Percentiles rank a stretch among this genome's conserved stretches.
Conservation (phyloP, 345 rosid species). For the Litchi chinensis region DNA sequence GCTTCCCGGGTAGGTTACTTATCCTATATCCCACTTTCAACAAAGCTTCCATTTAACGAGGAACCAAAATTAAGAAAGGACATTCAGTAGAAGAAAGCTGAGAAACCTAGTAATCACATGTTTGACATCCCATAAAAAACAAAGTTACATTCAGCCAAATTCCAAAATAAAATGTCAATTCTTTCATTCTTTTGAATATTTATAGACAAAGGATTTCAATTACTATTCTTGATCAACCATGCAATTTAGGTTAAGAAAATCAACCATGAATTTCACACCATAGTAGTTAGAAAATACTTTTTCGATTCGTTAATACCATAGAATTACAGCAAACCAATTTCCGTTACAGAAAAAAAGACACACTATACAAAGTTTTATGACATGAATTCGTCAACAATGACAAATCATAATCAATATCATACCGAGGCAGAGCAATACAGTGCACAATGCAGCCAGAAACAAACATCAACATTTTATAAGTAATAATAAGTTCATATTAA, state of each 20-base stretch:
- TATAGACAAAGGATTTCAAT: not conserved
- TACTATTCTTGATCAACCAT: not conserved
- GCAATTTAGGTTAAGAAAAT: not conserved
- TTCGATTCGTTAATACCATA: not conserved
- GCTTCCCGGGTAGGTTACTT: not conserved
- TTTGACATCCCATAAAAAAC: not conserved
- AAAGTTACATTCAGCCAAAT: not conserved
- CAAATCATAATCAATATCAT: not conserved
- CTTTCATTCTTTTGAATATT: not conserved
- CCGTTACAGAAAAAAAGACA: not conserved
- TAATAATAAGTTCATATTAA: not conserved
- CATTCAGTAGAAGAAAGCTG: not conserved
- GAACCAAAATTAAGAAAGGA: not conserved
- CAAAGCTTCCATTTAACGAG: not conserved
- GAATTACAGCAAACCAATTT: not conserved
- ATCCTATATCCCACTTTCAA: conserved; percentile 7
- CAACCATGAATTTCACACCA: conserved; percentile 6
- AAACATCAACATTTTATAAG: not conserved
- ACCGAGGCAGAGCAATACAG: not conserved
- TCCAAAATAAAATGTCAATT: not conserved
- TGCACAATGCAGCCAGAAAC: conserved; percentile 4
- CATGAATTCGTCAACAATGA: not conserved
- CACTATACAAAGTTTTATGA: not conserved
- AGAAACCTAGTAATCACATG: not conserved
- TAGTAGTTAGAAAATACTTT: conserved; percentile 3